Evolutionary conservation across 495 filamentous ascomycete species (phyloP).

Genomic region (Tuber aestivum): DNA sequence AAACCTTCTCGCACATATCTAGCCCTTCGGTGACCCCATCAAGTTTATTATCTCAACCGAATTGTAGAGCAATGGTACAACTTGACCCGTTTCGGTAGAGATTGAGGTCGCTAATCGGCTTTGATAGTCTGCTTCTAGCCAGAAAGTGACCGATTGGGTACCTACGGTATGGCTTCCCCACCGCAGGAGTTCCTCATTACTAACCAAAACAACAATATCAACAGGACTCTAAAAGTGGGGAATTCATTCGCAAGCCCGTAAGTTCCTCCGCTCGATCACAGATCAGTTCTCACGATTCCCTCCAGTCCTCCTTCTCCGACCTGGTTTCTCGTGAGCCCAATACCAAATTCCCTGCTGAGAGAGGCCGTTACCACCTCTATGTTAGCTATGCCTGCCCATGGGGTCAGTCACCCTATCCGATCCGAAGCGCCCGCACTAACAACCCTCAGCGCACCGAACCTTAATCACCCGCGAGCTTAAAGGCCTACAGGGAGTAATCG

Average conservation of each 20-base stretch:
- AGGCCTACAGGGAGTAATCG: slow-evolving; percentile 66
- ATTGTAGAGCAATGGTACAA: not conserved
- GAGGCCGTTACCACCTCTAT: slow-evolving; percentile 74
- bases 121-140: not conserved
- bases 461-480: slow-evolving; percentile 73
- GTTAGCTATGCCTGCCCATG: slow-evolving; percentile 72
- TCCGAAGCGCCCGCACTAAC: not conserved
- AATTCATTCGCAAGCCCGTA: slow-evolving; percentile 37
- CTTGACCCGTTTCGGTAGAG: not conserved
- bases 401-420: slow-evolving; percentile 45
- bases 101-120: not conserved
- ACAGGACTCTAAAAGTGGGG: slow-evolving; percentile 39
- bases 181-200: not conserved
- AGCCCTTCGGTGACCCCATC: not conserved
- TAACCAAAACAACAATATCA: slow-evolving; percentile 8
- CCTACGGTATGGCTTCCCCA: not conserved
- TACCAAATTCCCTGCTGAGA: slow-evolving; percentile 65
- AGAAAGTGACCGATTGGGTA: not conserved
- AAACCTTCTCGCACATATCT: not conserved
- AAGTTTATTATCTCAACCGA: not conserved
- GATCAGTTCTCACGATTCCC: slow-evolving; percentile 4
- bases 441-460: slow-evolving; percentile 58
- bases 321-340: slow-evolving; percentile 47
- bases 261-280: not conserved
- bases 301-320: slow-evolving; percentile 30